phyloP scores from a whole-genome alignment of 192 early-diverging fungal genomes.

The Coemansia umbellata region DNA sequence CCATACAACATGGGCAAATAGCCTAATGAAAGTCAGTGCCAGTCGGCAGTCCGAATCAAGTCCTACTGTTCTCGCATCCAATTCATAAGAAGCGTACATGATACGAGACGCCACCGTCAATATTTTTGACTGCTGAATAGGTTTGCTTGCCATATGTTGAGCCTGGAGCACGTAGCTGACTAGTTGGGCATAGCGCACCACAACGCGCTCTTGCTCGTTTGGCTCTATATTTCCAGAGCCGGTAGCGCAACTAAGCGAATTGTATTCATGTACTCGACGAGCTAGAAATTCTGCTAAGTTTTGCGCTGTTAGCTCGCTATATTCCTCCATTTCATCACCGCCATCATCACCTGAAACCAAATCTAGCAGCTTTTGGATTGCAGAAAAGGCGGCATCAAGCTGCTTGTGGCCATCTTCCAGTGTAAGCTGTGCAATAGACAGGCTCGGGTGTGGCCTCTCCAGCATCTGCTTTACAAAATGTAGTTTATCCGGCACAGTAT shows the following conservation, averaged over 20 bases:
- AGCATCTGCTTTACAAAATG: conserved; percentile 37
- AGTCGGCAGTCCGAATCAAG: conserved; percentile 12
- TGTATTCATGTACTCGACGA: background rate
- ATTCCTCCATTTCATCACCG: background rate
- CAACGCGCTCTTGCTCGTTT: background rate
- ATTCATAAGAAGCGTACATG: conserved; percentile 25
- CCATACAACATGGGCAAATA: conserved; percentile 41
- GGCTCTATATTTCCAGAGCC: background rate
- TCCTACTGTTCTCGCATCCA: conserved; percentile 26
- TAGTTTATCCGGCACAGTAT: conserved; percentile 19
- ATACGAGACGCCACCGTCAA: conserved; percentile 9
- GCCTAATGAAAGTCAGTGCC: conserved; percentile 19
- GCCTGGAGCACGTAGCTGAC: background rate
- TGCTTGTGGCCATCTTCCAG: conserved; percentile 1
- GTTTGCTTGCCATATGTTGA: conserved; percentile 1
- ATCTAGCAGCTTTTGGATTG: background rate
- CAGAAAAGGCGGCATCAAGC: background rate
- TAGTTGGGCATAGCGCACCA: conserved; percentile 11
- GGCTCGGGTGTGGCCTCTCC: conserved; percentile 14
- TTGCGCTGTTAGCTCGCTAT: no score
- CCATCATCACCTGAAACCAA: background rate
- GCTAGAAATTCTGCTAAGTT: conserved; percentile 2
- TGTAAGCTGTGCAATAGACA: background rate
- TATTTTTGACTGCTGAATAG: background rate
- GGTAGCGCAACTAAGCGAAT: background rate